Percentiles rank a stretch among this genome's conserved stretches.
Conservation (phyloP, 495 filamentous ascomycete genomes). For the Umbilicaria muhlenbergii region DNA sequence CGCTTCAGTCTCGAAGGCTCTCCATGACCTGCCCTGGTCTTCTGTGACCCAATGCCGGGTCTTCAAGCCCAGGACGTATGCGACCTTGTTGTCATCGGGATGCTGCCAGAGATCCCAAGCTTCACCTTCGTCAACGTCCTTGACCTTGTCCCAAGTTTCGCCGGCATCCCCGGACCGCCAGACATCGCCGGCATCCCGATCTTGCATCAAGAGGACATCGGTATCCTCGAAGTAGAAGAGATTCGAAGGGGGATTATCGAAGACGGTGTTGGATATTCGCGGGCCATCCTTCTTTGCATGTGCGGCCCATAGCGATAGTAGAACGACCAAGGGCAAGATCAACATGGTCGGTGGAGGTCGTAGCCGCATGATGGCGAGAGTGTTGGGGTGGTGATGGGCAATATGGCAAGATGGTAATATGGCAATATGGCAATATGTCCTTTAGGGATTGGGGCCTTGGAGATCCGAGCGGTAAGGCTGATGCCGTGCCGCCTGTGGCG, state of each 20-base stretch:
- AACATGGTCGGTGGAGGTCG: no score
- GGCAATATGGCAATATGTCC: no score
- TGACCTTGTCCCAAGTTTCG: slow-evolving; percentile 48
- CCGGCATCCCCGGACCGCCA: slow-evolving; percentile 68
- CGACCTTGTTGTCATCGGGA: slow-evolving; percentile 58
- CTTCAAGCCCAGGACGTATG: slow-evolving; percentile 56
- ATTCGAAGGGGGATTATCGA: slow-evolving; percentile 43
- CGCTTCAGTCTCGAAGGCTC: slow-evolving; percentile 44
- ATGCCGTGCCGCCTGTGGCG: no score
- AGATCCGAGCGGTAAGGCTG: no score
- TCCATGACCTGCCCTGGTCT: slow-evolving; percentile 69
- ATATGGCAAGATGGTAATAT: no score
- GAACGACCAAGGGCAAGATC: no score
- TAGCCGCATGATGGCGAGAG: no score
- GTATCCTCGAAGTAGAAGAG: slow-evolving; percentile 82
- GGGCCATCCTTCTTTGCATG: slow-evolving; percentile 34
- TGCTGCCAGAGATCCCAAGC: slow-evolving; percentile 49
- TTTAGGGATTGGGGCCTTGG: no score
- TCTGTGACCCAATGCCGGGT: slow-evolving; percentile 62
- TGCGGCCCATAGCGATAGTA: no score
- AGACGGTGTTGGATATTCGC: slow-evolving; percentile 32
- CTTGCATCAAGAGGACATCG: slow-evolving; percentile 55
- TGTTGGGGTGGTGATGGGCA: no score
- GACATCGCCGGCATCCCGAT: slow-evolving; percentile 35
- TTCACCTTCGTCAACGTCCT: slow-evolving; percentile 45